Evolutionary conservation across 1,139 yeast species (phyloP).

Genomic region (Pichia sp.): DNA sequence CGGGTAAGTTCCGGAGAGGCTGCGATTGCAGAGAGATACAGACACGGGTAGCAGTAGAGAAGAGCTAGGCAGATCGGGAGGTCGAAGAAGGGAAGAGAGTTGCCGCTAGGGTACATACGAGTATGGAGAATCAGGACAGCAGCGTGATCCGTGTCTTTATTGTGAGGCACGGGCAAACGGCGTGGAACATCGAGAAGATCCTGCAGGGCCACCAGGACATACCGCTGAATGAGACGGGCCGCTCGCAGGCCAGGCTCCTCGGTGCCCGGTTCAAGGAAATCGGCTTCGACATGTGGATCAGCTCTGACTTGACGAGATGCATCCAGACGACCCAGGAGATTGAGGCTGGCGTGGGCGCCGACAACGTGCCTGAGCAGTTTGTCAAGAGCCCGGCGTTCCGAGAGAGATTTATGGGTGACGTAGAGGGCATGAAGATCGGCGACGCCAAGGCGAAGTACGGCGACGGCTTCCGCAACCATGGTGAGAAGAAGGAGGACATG

Average conservation of each 20-base stretch:
- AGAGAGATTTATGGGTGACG: conserved; percentile 76
- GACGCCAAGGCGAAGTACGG: conserved; percentile 59
- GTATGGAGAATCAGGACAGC: conserved; percentile 34
- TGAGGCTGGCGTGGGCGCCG: conserved; percentile 22
- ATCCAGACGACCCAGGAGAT: conserved; percentile 47
- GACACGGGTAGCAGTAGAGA: too few relatives aligned
- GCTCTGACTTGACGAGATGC: conserved; percentile 57
- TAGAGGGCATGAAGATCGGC: conserved; percentile 66
- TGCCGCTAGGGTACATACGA: too few relatives aligned
- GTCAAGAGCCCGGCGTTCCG: conserved; percentile 38
- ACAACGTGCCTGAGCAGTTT: conserved; percentile 29
- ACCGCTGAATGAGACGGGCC: conserved; percentile 55
- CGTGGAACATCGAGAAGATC: conserved; percentile 59
- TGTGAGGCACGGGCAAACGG: conserved; percentile 80
- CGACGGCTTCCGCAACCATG: conserved; percentile 43
- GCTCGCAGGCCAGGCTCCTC: conserved; percentile 48
- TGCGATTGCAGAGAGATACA: neutral
- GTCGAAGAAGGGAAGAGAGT: too few relatives aligned
- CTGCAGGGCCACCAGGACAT: conserved; percentile 73
- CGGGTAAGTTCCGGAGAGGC: conserved; percentile 1
- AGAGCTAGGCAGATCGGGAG: too few relatives aligned
- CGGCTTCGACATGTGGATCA: conserved; percentile 45
- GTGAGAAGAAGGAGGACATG: conserved; percentile 50
- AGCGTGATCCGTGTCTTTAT: conserved; percentile 50
- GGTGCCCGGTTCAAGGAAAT: conserved; percentile 34